Evolutionary conservation across 2,329 filamentous ascomycete genomes (phyloP), one percentile per base, ranked within the genome.

Genomic region (Macrophomina tecta): DNA sequence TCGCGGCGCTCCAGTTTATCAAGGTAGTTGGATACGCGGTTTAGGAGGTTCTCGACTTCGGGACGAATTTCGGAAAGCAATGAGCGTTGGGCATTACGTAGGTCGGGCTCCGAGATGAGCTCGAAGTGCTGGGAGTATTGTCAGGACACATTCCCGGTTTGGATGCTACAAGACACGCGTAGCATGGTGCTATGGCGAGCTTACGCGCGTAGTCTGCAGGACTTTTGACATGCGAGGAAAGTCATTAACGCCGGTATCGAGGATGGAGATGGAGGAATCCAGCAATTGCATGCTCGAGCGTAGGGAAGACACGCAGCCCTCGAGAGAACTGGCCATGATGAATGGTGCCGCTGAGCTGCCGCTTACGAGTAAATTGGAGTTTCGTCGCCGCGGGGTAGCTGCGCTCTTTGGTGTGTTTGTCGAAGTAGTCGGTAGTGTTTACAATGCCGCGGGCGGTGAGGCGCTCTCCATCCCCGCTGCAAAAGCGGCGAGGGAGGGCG

Each of bases 61-160:
- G 94, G 94, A n/a, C 90, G 90, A 72, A 97, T 95, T 76, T 97
- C 93, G 73, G 92, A 91, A 72, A 93, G 90, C 18, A 97, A 87
- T 4, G 92, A 90, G 71, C 91, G 85, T 79, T 97, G 94, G 38
- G 94, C 94, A 69, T 90, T 86, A 69, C 90, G 89, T 52, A 97
- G 87, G 62, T 91, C 91, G 12, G 91, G 88, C 76, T 97, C 92
- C 16, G 93, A 92, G 72, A 97, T 91, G 49, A 97, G 89, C 78
- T 97, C 94, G 80, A 97, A 97, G 81, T 97, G 94, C 90, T 96
- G 72, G 4, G 30, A 9, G 14, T 30, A 48, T 5, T 8, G 36
- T 63, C 12, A 67, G 46, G 28, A 23, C 23, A 23, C 23, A 23
- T 23, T 23, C 23, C 23, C 23, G 23, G 23, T 23, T 23, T 23